Conservation (phyloP, 148 eudicot genomes). For the Rhododendron kiyosumense region DNA sequence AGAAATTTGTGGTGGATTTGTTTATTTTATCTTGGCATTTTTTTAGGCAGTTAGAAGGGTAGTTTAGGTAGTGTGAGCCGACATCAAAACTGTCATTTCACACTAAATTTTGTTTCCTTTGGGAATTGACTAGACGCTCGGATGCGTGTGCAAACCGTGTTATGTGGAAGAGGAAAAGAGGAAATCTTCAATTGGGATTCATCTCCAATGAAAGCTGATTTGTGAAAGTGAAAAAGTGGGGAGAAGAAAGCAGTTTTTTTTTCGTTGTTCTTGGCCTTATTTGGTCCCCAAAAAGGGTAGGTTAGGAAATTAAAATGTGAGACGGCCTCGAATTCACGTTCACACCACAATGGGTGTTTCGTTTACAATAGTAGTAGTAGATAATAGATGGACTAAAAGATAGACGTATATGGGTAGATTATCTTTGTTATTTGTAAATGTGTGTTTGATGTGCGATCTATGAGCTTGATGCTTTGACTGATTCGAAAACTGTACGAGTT, state of each 20-base stretch:
- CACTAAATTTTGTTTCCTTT: background rate
- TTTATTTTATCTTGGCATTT: background rate
- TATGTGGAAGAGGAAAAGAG: background rate
- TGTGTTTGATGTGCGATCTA: background rate
- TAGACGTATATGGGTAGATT: background rate
- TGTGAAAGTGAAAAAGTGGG: background rate
- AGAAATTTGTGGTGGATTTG: background rate
- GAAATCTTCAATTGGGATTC: background rate
- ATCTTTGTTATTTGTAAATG: background rate
- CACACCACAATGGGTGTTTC: background rate
- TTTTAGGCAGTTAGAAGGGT: background rate
- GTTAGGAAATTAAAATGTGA: background rate
- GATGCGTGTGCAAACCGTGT: no score
- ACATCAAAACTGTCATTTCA: background rate
- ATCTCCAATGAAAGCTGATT: background rate
- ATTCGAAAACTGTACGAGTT: background rate
- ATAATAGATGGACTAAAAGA: background rate
- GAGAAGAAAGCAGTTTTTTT: background rate
- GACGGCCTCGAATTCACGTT: background rate
- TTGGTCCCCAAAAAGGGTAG: background rate
- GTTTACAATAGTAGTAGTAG: background rate
- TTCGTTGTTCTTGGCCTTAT: background rate
- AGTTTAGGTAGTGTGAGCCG: background rate
- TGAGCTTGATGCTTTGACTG: conserved; percentile 1
- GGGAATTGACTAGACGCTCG: background rate